Evolutionary conservation across 352 stramenopile species (phyloP).

Genomic region (Phytophthora tentaculata): DNA sequence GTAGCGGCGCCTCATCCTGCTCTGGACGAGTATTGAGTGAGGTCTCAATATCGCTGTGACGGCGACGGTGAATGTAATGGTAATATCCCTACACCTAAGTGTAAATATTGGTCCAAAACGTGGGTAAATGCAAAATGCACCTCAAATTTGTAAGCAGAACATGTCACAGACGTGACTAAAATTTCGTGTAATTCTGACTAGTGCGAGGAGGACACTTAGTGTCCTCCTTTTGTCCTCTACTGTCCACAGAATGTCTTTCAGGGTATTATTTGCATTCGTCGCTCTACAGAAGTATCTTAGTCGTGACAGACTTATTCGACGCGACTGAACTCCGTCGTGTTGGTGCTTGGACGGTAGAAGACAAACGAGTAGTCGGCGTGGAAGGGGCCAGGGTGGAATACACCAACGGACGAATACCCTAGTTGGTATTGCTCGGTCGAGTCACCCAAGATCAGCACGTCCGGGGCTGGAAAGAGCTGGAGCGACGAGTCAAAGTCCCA

Average conservation of each 20-base stretch:
- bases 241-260: slow-evolving; percentile 1
- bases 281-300: not conserved
- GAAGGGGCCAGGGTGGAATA: slow-evolving; percentile 85
- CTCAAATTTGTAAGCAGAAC: slow-evolving; percentile 15
- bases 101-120: slow-evolving; percentile 8
- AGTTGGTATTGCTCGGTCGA: slow-evolving; percentile 86
- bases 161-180: slow-evolving; percentile 28
- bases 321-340: slow-evolving; percentile 85
- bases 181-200: slow-evolving; percentile 20
- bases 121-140: slow-evolving; percentile 3
- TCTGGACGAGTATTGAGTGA: not conserved
- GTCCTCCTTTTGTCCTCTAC: not conserved
- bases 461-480: slow-evolving; percentile 92
- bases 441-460: slow-evolving; percentile 88
- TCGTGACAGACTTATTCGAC: slow-evolving; percentile 54
- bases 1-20: slow-evolving; percentile 45
- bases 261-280: not conserved
- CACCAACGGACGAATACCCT: slow-evolving; percentile 79
- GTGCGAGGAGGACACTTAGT: slow-evolving; percentile 6
- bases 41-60: slow-evolving; percentile 27
- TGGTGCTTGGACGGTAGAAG: slow-evolving; percentile 84
- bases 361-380: slow-evolving; percentile 89
- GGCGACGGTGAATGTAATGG: slow-evolving; percentile 10
- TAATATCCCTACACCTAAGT: slow-evolving; percentile 1
- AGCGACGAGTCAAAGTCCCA: slow-evolving; percentile 94